Conservation (phyloP, 106 monocot species). For the Allium cepa region DNA sequence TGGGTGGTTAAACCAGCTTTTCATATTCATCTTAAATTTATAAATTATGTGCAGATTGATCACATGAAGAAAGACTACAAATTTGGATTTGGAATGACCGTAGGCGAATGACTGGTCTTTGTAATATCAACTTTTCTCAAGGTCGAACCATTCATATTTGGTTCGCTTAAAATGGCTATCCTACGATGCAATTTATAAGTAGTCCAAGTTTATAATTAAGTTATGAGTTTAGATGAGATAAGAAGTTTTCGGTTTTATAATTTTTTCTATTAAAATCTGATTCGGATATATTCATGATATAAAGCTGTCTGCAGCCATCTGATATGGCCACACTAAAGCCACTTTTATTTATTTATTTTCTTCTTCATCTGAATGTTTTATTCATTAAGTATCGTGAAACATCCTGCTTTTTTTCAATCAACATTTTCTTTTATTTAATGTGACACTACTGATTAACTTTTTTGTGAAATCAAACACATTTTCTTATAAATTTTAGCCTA, state of each 20-base stretch:
- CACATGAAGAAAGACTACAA: conserved; percentile 96
- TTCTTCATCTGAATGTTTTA: too few relatives aligned
- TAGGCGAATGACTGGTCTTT: conserved; percentile 56
- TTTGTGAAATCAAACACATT: too few relatives aligned
- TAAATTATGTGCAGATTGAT: conserved; percentile 56
- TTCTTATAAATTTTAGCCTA: too few relatives aligned
- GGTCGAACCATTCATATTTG: not conserved
- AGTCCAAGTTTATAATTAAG: not conserved
- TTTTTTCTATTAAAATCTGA: not conserved
- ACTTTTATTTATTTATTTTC: conserved; percentile 18
- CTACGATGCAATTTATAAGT: not conserved
- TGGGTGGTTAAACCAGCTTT: not conserved
- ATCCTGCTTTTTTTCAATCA: too few relatives aligned
- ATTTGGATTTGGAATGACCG: conserved; percentile 94
- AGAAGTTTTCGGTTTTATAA: conserved; percentile 9
- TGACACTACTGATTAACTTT: too few relatives aligned
- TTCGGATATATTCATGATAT: conserved; percentile 8
- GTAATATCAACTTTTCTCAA: not conserved
- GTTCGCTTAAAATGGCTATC: conserved; percentile 6
- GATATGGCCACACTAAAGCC: not conserved
- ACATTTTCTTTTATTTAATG: too few relatives aligned
- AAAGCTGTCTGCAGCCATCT: too few relatives aligned
- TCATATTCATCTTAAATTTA: not conserved
- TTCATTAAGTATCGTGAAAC: too few relatives aligned
- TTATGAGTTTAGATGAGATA: not conserved